Base-by-base conservation (phyloP, 495 filamentous ascomycete genomes). In the Aeminium ludgeri region DNA sequence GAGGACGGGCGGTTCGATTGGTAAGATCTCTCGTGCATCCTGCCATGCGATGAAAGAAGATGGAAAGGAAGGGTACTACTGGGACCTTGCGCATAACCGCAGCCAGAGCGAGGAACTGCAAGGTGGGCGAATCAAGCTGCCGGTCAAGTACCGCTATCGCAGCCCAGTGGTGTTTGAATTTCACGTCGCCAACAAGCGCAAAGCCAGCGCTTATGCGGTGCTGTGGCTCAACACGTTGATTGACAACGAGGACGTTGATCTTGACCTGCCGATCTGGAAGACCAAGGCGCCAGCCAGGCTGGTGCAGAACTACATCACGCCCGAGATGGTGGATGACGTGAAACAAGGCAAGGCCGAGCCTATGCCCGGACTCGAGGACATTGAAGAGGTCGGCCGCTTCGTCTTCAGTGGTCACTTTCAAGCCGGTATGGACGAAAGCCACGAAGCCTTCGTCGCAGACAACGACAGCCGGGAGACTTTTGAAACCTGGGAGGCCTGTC, bases 401-500 rank as follows among this genome's bases (percentile, higher is more conserved):
- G 68, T 76, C 27, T 91, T 96, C 69, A 60, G 67, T 6, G 78
- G 72, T 27, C 66, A 70, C 10, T 96, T 94, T 66, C 86, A 85
- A 48, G 79, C 86, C 0, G 87, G 89, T 10, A 93, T 80, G 44
- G 86, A 93, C 57, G 72, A 84, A 27, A 78, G 81, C n/a, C 87
- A 94, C 55, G 67, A 78, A 32, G 63, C 63, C 3, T 94, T 91
- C 53, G 74, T 93, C 23, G 70, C 76, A 20, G 84, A 94, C 58
- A 93, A 89, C 50, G 76, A 93, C 54, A 75, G 76, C 2, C 73
- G 86, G 32, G 87, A 95, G 63, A 94, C 87, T 0, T 91, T 79
- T 50, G 87, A 95, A 64, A 81, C 78, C 2, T 95, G 86, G 85
- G 81, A 93, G 59, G 84, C 84, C 0, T 94, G 86, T 52, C 67